Conservation (phyloP, 2,329 filamentous ascomycete genomes). For the Epichloe gansuensis region DNA sequence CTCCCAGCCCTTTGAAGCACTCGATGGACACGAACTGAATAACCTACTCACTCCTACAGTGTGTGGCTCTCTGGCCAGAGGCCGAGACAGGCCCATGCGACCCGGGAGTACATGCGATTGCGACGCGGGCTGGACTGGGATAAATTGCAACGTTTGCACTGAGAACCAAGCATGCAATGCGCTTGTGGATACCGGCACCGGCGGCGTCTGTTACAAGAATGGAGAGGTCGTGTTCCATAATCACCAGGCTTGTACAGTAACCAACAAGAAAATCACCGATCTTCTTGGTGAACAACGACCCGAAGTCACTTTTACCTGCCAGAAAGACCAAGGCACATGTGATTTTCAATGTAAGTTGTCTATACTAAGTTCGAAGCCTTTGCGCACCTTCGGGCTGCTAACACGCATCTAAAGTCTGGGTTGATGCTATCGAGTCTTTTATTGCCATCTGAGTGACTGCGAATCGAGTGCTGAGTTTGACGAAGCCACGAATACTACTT, state of each 20-base stretch:
- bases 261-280: slow-evolving; percentile 84
- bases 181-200: slow-evolving; percentile 71
- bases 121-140: slow-evolving; percentile 86
- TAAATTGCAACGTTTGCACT: slow-evolving; percentile 96
- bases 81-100: slow-evolving; percentile 65
- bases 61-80: slow-evolving; percentile 78
- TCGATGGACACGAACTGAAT: neutral
- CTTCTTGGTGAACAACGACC: slow-evolving; percentile 76
- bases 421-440: slow-evolving; percentile 87
- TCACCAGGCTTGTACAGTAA: slow-evolving; percentile 96
- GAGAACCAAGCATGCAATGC: slow-evolving; percentile 74
- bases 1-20: neutral
- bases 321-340: slow-evolving; percentile 61
- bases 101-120: slow-evolving; percentile 65
- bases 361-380: slow-evolving; percentile 5
- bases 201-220: slow-evolving; percentile 83
- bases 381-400: neutral
- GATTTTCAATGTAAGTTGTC: slow-evolving; percentile 76
- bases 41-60: slow-evolving; percentile 29
- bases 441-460: slow-evolving; percentile 79
- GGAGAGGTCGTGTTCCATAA: slow-evolving; percentile 88
- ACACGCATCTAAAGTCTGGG: slow-evolving; percentile 57
- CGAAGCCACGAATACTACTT: slow-evolving; percentile 64
- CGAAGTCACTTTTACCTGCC: slow-evolving; percentile 89
- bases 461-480: slow-evolving; percentile 57